These are phyloP conservation scores for Zymoseptoria brevis DNA, from an alignment of 2,329 filamentous ascomycete genomes.

Conservation along the genomic window DNA sequence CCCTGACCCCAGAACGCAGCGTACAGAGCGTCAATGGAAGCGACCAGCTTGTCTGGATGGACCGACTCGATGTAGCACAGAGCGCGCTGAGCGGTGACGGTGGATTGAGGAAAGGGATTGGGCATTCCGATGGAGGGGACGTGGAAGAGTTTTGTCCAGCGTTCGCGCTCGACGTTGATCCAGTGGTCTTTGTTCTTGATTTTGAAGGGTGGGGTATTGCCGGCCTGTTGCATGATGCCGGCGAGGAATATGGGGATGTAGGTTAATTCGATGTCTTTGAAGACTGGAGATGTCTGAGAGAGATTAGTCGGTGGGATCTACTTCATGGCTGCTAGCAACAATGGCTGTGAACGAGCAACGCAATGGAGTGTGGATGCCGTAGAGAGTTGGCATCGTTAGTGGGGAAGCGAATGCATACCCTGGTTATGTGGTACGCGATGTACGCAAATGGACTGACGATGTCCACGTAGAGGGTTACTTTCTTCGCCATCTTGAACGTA, in stretches of 20 bases:
- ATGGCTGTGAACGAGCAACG: neutral
- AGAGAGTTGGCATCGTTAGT: neutral
- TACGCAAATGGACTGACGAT: slow-evolving; percentile 55
- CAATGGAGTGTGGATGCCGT: neutral
- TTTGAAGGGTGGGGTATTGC: slow-evolving; percentile 46
- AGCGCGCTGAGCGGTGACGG: slow-evolving; percentile 45
- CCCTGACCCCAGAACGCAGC: slow-evolving; percentile 46
- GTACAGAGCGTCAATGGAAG: slow-evolving; percentile 42
- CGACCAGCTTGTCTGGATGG: slow-evolving; percentile 35
- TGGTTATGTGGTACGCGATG: slow-evolving; percentile 49
- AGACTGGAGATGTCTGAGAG: slow-evolving; percentile 47
- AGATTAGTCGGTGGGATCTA: neutral
- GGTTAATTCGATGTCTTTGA: slow-evolving; percentile 46
- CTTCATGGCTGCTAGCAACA: neutral
- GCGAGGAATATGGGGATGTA: slow-evolving; percentile 54
- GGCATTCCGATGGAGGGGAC: slow-evolving; percentile 45
- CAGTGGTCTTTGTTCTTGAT: slow-evolving; percentile 56
- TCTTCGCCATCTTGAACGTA: slow-evolving; percentile 12
- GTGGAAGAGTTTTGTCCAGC: slow-evolving; percentile 47
- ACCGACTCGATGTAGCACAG: slow-evolving; percentile 41
- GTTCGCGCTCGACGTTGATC: slow-evolving; percentile 46
- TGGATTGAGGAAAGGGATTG: slow-evolving; percentile 47
- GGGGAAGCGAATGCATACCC: slow-evolving; percentile 34
- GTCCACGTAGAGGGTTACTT: slow-evolving; percentile 52
- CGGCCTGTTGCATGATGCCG: slow-evolving; percentile 50